Conservation (phyloP, 441 rosid genomes). For the Adansonia gregorii region DNA sequence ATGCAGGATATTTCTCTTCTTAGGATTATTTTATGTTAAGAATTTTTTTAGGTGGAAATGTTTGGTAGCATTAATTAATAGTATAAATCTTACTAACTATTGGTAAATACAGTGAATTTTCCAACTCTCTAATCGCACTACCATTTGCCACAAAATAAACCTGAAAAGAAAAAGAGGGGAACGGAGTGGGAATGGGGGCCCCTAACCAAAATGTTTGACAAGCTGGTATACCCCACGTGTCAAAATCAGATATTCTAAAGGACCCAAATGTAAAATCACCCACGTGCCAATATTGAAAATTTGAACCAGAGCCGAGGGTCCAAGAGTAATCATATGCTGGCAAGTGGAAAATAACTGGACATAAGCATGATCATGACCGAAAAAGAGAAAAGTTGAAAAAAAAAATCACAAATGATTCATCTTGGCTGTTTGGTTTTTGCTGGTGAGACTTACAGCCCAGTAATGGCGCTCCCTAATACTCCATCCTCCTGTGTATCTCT, state of each 20-base stretch:
- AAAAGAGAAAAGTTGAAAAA: background rate
- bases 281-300: background rate
- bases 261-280: slow-evolving; percentile 10
- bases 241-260: background rate
- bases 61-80: background rate
- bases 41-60: background rate
- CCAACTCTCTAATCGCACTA: background rate
- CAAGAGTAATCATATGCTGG: background rate
- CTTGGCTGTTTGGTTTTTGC: background rate
- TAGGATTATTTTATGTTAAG: background rate
- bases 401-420: background rate
- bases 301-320: slow-evolving; percentile 14
- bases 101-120: background rate
- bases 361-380: background rate
- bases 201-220: slow-evolving; percentile 18
- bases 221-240: background rate
- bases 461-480: slow-evolving; percentile 77
- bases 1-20: background rate
- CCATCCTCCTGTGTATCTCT: slow-evolving; percentile 83
- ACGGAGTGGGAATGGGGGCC: background rate
- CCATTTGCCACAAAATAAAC: background rate
- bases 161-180: background rate
- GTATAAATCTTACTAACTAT: background rate
- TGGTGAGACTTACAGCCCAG: slow-evolving; percentile 75
- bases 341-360: slow-evolving; percentile 23